Evolutionary conservation across 441 rosid species (phyloP).

Genomic region (Hypseocharis bilobata): DNA sequence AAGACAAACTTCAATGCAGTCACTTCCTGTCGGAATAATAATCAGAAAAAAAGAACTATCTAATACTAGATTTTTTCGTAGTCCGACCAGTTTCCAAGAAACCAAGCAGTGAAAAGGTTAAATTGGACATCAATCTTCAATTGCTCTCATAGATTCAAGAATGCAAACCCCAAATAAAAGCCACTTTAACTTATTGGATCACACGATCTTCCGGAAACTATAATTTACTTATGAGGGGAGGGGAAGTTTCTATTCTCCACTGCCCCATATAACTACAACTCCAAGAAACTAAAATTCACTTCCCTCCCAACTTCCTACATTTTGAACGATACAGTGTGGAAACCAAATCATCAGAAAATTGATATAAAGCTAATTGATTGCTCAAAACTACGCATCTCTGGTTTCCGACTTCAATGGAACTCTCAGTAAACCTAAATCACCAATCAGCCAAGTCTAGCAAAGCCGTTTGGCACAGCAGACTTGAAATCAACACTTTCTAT

Average conservation of each 20-base stretch:
- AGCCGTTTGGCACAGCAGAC: not conserved
- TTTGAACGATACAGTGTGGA: too few species aligned
- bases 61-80: too few species aligned
- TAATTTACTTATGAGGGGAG: not conserved
- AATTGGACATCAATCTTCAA: not conserved
- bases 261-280: not conserved
- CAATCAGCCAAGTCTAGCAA: not conserved
- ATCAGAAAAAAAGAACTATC: not conserved
- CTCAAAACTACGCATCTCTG: not conserved
- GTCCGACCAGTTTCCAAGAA: too few species aligned
- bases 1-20: not conserved
- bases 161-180: too few species aligned
- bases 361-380: too few species aligned
- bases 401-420: not conserved
- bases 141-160: not conserved
- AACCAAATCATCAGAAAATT: too few species aligned
- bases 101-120: not conserved
- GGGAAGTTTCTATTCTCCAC: not conserved
- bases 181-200: not conserved
- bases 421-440: slow-evolving; percentile 5
- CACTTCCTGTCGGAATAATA: not conserved
- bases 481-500: not conserved
- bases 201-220: not conserved
- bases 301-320: not conserved
- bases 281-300: not conserved